Percentiles rank a stretch among this genome's conserved stretches.
These are phyloP conservation scores for Aschersonia sp. DNA, from an alignment of 2,329 filamentous ascomycete genomes.

Conservation along the genomic window DNA sequence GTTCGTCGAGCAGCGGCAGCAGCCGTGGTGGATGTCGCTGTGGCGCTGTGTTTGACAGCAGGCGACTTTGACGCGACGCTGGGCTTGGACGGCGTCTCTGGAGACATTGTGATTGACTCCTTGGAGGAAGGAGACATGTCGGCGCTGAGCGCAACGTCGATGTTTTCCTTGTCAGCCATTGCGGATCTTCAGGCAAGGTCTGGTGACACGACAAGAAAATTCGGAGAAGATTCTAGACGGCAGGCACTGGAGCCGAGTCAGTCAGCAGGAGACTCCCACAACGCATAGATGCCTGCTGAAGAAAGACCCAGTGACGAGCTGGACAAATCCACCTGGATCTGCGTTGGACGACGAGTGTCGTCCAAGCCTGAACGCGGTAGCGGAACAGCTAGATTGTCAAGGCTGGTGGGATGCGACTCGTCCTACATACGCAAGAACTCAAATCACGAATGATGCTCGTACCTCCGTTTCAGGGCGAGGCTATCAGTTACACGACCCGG, in stretches of 20 bases:
- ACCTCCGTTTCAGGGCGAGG: constrained; percentile 2
- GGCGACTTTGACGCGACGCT: constrained; percentile 13
- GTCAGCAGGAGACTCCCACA: too few species aligned
- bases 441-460: background rate
- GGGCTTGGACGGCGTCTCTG: constrained; percentile 18
- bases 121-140: constrained; percentile 18
- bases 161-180: constrained; percentile 19
- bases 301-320: too few species aligned
- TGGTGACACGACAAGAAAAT: background rate
- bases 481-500: constrained; percentile 1
- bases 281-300: too few species aligned
- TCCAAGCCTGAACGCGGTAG: too few species aligned
- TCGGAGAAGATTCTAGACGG: background rate
- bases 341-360: too few species aligned
- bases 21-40: constrained; percentile 16
- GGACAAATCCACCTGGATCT: too few species aligned
- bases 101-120: constrained; percentile 15
- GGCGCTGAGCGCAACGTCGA: constrained; percentile 28
- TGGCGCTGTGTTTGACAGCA: constrained; percentile 20
- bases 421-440: background rate
- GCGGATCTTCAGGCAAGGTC: constrained; percentile 4
- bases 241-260: background rate
- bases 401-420: background rate
- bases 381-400: background rate
- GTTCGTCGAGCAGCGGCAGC: constrained; percentile 19